Evolutionary conservation across 1,284 basidiomycete species (phyloP).

Genomic region (Ganoderma sinense): DNA sequence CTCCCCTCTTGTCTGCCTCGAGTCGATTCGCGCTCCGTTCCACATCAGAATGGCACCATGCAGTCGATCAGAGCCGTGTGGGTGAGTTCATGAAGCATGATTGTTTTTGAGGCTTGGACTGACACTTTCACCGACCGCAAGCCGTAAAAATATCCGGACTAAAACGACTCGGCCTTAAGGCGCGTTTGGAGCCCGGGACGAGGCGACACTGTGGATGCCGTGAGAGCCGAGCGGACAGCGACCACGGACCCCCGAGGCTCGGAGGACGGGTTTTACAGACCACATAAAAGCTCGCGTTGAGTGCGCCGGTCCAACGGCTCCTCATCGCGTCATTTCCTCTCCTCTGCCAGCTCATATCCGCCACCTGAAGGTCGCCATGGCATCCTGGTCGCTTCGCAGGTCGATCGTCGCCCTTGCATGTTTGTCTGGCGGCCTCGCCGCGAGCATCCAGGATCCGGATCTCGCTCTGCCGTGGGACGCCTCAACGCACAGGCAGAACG

Average conservation of each 20-base stretch:
- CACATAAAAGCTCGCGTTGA: conserved; percentile 12
- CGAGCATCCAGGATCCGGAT: conserved; percentile 46
- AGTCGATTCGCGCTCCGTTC: conserved; percentile 7
- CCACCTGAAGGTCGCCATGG: conserved; percentile 23
- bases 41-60: conserved; percentile 19
- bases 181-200: conserved; percentile 9
- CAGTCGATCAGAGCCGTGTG: conserved; percentile 12
- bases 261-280: conserved; percentile 12
- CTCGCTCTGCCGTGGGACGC: conserved; percentile 53
- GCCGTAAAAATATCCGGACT: conserved; percentile 18
- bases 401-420: conserved; percentile 32
- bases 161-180: conserved; percentile 17
- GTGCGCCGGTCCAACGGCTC: neutral
- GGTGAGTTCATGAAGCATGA: conserved; percentile 1
- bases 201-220: conserved; percentile 17
- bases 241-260: neutral
- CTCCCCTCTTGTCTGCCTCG: neutral
- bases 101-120: neutral
- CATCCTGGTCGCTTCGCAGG: conserved; percentile 24
- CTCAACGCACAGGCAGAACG: conserved; percentile 49
- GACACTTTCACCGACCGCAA: conserved; percentile 12
- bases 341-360: neutral
- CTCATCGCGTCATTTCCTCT: conserved; percentile 14
- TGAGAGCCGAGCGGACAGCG: conserved; percentile 3
- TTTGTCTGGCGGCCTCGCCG: conserved; percentile 32